Evolutionary conservation across 2,329 filamentous ascomycete genomes (phyloP).

Genomic region (Metarhizium robertsii): DNA sequence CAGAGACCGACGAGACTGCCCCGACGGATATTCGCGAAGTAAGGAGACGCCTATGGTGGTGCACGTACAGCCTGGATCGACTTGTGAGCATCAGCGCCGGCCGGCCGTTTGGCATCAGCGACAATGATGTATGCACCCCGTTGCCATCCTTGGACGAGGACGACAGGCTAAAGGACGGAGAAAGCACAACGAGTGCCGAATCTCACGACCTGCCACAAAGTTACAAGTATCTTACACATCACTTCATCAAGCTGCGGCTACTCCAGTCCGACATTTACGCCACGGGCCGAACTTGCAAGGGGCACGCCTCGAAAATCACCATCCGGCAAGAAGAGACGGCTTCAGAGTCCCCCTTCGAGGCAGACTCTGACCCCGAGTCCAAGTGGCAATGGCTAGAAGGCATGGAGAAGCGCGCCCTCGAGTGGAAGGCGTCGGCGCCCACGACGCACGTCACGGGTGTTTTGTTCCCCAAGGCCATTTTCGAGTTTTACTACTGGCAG

Average conservation of each 20-base stretch:
- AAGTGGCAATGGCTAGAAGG: slow-evolving; percentile 76
- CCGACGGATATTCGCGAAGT: slow-evolving; percentile 52
- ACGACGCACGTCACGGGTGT: slow-evolving; percentile 72
- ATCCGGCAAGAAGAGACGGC: too few relatives aligned
- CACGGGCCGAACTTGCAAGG: slow-evolving; percentile 64
- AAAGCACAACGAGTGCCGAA: slow-evolving; percentile 31
- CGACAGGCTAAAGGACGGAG: slow-evolving; percentile 21
- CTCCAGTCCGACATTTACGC: slow-evolving; percentile 55
- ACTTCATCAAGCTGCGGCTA: slow-evolving; percentile 83
- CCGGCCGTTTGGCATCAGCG: slow-evolving; percentile 82
- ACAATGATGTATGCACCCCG: slow-evolving; percentile 90
- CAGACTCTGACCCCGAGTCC: slow-evolving; percentile 64
- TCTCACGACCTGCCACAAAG: slow-evolving; percentile 28
- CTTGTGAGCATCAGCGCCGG: slow-evolving; percentile 90
- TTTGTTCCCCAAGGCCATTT: slow-evolving; percentile 75
- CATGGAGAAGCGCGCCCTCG: slow-evolving; percentile 69
- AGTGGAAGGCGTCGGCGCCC: slow-evolving; percentile 81
- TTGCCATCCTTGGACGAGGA: slow-evolving; percentile 87
- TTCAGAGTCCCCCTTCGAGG: too few relatives aligned
- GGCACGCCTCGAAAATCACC: slow-evolving; percentile 64
- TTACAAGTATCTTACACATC: slow-evolving; percentile 82
- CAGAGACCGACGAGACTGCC: not conserved
- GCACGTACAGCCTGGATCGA: slow-evolving; percentile 85
- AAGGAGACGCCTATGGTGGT: slow-evolving; percentile 87
- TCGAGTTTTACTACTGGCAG: slow-evolving; percentile 96